phyloP scores from a whole-genome alignment of 176 grass and related monocot genomes.

The Avena atlantica region DNA sequence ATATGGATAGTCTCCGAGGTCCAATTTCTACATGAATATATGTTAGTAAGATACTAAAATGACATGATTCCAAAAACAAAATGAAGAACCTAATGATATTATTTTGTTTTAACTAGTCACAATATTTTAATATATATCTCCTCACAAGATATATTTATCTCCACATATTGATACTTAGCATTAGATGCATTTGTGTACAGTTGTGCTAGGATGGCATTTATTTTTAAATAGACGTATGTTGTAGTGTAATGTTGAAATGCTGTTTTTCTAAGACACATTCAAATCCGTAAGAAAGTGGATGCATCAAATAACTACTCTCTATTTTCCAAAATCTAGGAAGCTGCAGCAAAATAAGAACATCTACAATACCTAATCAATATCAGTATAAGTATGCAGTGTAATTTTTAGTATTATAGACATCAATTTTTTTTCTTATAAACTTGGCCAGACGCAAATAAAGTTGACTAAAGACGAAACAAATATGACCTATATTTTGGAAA shows the following conservation, averaged over 20 bases:
- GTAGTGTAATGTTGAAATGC: slow-evolving; percentile 3
- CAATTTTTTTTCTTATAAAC: neutral
- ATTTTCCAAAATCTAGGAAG: neutral
- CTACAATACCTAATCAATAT: neutral
- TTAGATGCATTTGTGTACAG: neutral
- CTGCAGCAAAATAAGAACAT: neutral
- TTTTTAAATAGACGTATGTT: neutral
- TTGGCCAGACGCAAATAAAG: neutral
- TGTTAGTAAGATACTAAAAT: too few species aligned
- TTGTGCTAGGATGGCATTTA: neutral
- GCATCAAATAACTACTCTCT: neutral
- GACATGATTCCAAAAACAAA: neutral
- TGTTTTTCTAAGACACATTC: slow-evolving; percentile 29
- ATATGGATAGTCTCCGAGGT: neutral
- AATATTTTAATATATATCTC: neutral
- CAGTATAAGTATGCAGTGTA: neutral
- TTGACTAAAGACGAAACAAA: neutral
- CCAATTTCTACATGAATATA: neutral
- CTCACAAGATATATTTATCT: neutral
- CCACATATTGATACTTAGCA: neutral
- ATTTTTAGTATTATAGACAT: neutral
- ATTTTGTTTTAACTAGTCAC: neutral
- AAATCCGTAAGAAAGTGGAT: neutral
- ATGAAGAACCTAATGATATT: neutral
- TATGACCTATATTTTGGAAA: neutral